Evolutionary conservation across 306 rosid genomes (phyloP).

Genomic region (Leucaena leucocephala): DNA sequence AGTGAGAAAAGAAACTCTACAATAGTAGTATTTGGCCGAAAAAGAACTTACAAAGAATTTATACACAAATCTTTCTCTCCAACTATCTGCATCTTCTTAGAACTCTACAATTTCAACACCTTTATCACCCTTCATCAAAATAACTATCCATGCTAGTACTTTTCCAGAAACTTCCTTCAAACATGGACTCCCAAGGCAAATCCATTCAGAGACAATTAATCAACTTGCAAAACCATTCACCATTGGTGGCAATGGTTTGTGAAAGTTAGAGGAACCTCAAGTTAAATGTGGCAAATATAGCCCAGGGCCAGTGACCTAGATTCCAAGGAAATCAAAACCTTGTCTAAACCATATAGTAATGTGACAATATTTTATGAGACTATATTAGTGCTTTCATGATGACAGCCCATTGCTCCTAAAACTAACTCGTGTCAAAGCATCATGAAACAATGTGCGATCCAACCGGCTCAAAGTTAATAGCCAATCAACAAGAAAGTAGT

Average conservation of each 20-base stretch:
- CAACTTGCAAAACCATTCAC: neutral
- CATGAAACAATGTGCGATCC: conserved; percentile 11
- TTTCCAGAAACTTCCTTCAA: neutral
- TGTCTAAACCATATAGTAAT: neutral
- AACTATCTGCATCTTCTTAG: conserved; percentile 1
- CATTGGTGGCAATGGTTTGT: neutral
- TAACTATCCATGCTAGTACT: neutral
- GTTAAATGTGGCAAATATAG: neutral
- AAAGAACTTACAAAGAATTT: neutral
- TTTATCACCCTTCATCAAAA: neutral
- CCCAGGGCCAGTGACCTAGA: neutral
- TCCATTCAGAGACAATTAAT: neutral
- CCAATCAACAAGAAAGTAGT: conserved; percentile 20
- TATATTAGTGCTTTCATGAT: neutral
- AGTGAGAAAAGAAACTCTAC: neutral
- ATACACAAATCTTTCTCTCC: neutral
- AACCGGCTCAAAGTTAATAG: conserved; percentile 10
- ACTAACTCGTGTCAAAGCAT: neutral
- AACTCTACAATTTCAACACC: neutral
- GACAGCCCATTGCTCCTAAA: neutral
- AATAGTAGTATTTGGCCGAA: neutral
- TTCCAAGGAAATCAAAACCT: neutral
- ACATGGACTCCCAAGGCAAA: neutral
- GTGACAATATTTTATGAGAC: neutral
- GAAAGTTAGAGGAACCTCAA: neutral